Percentiles rank a stretch among this genome's conserved stretches.
Conservation (phyloP, 495 filamentous ascomycete species). For the Viridothelium virens region DNA sequence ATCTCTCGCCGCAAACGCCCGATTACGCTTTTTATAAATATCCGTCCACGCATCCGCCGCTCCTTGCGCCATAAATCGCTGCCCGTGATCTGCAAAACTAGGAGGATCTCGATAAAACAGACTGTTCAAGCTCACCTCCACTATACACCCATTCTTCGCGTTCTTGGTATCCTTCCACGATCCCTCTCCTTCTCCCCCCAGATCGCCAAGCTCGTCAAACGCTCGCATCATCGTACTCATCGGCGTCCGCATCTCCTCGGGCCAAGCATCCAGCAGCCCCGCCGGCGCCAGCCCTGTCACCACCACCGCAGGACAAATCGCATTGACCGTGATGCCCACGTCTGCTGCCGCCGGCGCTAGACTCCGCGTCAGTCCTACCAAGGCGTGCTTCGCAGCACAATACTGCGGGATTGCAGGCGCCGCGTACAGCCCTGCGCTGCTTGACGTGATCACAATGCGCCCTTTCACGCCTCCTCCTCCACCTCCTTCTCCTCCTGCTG, state of each 20-base stretch:
- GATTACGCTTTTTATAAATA: constrained; percentile 22
- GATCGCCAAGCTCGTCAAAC: constrained; percentile 19
- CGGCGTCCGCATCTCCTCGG: constrained; percentile 38
- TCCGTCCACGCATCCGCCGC: constrained; percentile 17
- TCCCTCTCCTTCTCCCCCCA: constrained; percentile 21
- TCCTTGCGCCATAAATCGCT: constrained; percentile 12
- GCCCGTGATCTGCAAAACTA: neutral
- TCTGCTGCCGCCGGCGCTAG: constrained; percentile 25
- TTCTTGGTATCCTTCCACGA: neutral
- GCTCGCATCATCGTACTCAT: constrained; percentile 35
- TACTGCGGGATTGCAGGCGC: constrained; percentile 34
- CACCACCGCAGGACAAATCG: constrained; percentile 37
- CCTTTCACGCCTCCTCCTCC: constrained; percentile 18
- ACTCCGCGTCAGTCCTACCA: constrained; percentile 35
- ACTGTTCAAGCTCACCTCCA: constrained; percentile 22
- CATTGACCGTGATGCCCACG: constrained; percentile 38
- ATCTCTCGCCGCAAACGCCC: constrained; percentile 21
- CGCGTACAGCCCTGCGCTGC: constrained; percentile 30
- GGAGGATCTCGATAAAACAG: constrained; percentile 19
- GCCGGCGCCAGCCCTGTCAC: constrained; percentile 35
- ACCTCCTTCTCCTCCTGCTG: constrained; percentile 14
- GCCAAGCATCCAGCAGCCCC: constrained; percentile 31
- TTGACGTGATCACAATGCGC: constrained; percentile 28
- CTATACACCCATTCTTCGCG: constrained; percentile 16
- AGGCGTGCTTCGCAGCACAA: constrained; percentile 32